Evolutionary conservation across 2,329 filamentous ascomycete species (phyloP).

Genomic region (Paecilomyces dactylethromorphus): DNA sequence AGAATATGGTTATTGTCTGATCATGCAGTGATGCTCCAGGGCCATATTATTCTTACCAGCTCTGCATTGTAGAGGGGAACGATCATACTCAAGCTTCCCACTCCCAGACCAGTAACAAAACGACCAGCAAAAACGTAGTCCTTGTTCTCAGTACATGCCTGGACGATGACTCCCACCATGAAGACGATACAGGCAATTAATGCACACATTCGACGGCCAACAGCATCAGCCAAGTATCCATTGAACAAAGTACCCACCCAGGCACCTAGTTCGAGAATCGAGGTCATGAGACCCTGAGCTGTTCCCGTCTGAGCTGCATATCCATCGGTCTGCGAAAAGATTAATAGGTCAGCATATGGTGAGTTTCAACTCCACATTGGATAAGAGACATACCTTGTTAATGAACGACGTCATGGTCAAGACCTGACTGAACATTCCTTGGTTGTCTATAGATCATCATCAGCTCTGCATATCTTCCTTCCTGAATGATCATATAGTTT

Average conservation of each 20-base stretch:
- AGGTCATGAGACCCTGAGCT: conserved; percentile 26
- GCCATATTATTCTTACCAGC: conserved; percentile 12
- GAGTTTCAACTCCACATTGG: conserved; percentile 8
- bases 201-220: conserved; percentile 27
- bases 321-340: conserved; percentile 15
- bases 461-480: not conserved
- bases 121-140: conserved; percentile 32
- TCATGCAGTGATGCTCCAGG: not conserved
- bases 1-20: not conserved
- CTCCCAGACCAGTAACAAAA: conserved; percentile 36
- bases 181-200: conserved; percentile 28
- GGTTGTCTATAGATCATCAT: conserved; percentile 46
- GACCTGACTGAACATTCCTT: conserved; percentile 70
- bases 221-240: conserved; percentile 30
- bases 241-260: conserved; percentile 31
- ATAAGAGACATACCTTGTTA: conserved; percentile 35
- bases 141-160: conserved; percentile 24
- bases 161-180: conserved; percentile 30
- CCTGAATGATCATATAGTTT: not conserved
- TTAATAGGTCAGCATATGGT: not conserved
- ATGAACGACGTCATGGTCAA: conserved; percentile 45
- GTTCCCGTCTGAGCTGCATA: conserved; percentile 19
- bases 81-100: conserved; percentile 36
- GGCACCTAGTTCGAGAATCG: conserved; percentile 37
- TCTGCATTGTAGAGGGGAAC: conserved; percentile 36